These are phyloP conservation scores for Erigeron canadensis DNA, from an alignment of 129 eudicot species.

Conservation along the genomic window DNA sequence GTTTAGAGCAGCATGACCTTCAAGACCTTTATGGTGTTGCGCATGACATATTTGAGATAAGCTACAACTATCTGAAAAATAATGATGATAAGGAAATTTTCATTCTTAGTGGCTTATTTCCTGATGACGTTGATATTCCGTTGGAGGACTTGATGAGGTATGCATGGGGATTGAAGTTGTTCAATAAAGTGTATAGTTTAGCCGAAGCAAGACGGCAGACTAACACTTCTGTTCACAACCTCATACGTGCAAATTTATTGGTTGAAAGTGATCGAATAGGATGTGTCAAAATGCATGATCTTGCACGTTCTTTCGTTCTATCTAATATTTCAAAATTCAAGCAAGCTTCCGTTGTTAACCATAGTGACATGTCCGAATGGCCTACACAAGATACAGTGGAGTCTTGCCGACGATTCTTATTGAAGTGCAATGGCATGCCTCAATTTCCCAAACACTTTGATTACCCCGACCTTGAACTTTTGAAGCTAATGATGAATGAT, in stretches of 20 bases:
- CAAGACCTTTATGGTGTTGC: not conserved
- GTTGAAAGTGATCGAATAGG: not conserved
- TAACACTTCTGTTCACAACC: not conserved
- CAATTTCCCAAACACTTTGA: not conserved
- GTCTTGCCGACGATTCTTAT: not conserved
- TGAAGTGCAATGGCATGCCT: not conserved
- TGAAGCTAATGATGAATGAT: not conserved
- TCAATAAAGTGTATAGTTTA: not conserved
- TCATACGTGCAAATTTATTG: constrained; percentile 3
- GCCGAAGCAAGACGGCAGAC: not conserved
- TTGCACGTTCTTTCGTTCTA: not conserved
- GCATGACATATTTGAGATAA: not conserved
- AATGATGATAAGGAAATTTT: not conserved
- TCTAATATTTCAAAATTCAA: not conserved
- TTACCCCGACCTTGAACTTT: not conserved
- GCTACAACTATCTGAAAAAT: not conserved
- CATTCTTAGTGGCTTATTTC: constrained; percentile 11
- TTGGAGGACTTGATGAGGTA: constrained; percentile 13
- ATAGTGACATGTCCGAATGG: not conserved
- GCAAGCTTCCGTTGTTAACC: not conserved
- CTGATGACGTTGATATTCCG: constrained; percentile 9
- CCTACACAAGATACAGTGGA: not conserved
- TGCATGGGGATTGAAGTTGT: constrained; percentile 12
- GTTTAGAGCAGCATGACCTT: not conserved
- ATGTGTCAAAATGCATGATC: constrained; percentile 2